phyloP scores from a whole-genome alignment of 1,139 yeast genomes.

The Geotrichum australiense region DNA sequence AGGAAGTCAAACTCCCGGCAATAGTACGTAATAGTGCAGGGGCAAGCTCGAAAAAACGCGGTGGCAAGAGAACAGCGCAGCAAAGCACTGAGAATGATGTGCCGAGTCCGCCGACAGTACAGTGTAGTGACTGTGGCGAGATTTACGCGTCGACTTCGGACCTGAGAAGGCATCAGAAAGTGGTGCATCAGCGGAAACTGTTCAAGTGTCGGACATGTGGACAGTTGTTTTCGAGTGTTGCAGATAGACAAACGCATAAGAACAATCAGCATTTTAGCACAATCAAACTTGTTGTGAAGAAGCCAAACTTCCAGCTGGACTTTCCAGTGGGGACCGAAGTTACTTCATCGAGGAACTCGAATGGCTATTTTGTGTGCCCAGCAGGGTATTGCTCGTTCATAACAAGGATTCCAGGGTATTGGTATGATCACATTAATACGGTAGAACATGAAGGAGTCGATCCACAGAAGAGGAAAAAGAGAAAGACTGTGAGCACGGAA shows the following conservation, averaged over 20 bases:
- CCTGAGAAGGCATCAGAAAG: slow-evolving; percentile 26
- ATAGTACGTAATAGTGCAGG: too few relatives aligned
- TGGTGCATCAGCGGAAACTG: slow-evolving; percentile 21
- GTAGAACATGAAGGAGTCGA: slow-evolving; percentile 27
- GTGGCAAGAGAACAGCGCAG: too few relatives aligned
- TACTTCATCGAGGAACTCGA: slow-evolving; percentile 22
- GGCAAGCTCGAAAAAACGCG: too few relatives aligned
- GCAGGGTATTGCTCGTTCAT: slow-evolving; percentile 25
- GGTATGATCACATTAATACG: slow-evolving; percentile 28
- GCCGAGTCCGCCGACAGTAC: too few relatives aligned
- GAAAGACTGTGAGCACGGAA: slow-evolving; percentile 8
- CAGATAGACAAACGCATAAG: slow-evolving; percentile 29
- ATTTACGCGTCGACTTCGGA: slow-evolving; percentile 20
- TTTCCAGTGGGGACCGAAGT: slow-evolving; percentile 21
- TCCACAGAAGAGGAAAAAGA: slow-evolving; percentile 25
- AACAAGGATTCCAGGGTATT: slow-evolving; percentile 28
- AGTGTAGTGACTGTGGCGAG: slow-evolving; percentile 25
- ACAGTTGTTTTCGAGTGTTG: slow-evolving; percentile 26
- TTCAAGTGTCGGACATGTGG: slow-evolving; percentile 29
- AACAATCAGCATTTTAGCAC: slow-evolving; percentile 27
- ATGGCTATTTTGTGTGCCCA: slow-evolving; percentile 27
- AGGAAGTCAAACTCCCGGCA: too few relatives aligned
- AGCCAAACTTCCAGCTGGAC: slow-evolving; percentile 21
- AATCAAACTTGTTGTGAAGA: slow-evolving; percentile 21
- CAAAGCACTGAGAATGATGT: too few relatives aligned